These are phyloP conservation scores for Picea abies DNA, from an alignment of 83 land plant species.

Conservation along the genomic window DNA sequence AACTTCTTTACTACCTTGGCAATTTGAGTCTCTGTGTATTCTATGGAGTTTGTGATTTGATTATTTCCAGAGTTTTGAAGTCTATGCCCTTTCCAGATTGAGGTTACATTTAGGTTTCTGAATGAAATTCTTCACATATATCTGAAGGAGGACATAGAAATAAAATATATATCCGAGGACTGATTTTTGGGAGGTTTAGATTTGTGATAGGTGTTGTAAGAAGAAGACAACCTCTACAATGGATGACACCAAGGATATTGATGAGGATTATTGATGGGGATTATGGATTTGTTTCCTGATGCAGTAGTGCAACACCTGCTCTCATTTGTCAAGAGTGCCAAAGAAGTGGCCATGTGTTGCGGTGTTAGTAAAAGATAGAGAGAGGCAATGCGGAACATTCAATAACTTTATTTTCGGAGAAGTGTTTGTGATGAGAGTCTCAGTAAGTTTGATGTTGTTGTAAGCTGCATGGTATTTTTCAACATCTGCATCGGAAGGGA, in stretches of 20 bases:
- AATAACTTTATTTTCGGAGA: conserved; percentile 64
- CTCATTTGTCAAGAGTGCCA: conserved; percentile 53
- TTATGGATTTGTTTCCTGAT: conserved; percentile 76
- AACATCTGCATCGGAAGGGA: conserved; percentile 46
- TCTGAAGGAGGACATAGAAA: too few relatives aligned
- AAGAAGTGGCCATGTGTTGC: conserved; percentile 64
- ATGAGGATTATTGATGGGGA: conserved; percentile 18
- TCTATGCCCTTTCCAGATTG: too few relatives aligned
- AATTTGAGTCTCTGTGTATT: too few relatives aligned
- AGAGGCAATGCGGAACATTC: conserved; percentile 40
- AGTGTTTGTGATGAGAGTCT: conserved; percentile 40
- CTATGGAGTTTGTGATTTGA: too few relatives aligned
- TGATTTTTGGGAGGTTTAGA: too few relatives aligned
- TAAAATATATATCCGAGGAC: too few relatives aligned
- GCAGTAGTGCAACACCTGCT: conserved; percentile 66
- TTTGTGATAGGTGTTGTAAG: too few relatives aligned
- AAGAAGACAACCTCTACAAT: background rate
- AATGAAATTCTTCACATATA: too few relatives aligned
- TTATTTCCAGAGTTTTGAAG: too few relatives aligned
- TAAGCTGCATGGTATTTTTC: conserved; percentile 48
- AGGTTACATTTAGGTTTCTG: too few relatives aligned
- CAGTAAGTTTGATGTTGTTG: conserved; percentile 34
- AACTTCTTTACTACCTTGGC: too few relatives aligned
- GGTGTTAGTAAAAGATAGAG: conserved; percentile 80
- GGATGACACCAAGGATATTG: conserved; percentile 12